Conservation (phyloP, 2,329 filamentous ascomycete species). For the Claviceps spartinae region DNA sequence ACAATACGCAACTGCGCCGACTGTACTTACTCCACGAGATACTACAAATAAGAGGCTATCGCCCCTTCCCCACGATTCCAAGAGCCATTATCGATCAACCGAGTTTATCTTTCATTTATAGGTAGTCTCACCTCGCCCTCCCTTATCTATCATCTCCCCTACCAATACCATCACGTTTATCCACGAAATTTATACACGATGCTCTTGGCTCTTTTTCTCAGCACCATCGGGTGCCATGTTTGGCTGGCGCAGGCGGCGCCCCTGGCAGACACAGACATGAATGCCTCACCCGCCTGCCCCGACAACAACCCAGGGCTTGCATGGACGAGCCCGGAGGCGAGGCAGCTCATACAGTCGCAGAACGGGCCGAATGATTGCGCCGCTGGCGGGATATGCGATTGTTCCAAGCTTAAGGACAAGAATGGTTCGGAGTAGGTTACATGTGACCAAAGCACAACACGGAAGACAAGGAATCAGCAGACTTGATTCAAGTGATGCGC, state of each 20-base stretch:
- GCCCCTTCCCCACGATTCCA: too few relatives aligned
- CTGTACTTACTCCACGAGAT: too few relatives aligned
- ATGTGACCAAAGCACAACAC: not conserved
- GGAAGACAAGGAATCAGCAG: not conserved
- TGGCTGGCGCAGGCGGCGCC: not conserved
- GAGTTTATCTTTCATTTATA: too few relatives aligned
- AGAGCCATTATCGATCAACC: too few relatives aligned
- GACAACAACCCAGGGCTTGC: too few relatives aligned
- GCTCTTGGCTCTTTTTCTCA: not conserved
- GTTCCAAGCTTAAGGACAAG: constrained; percentile 14
- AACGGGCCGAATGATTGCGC: too few relatives aligned
- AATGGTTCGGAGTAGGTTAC: constrained; percentile 16
- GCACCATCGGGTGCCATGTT: not conserved
- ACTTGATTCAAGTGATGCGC: too few relatives aligned
- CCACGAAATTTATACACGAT: not conserved
- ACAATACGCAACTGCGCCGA: too few relatives aligned
- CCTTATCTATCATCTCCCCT: too few relatives aligned
- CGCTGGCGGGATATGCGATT: constrained; percentile 12
- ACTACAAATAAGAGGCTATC: too few relatives aligned
- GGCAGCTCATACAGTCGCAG: not conserved
- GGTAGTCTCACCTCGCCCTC: too few relatives aligned
- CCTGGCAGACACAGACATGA: not conserved
- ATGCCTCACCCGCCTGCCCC: not conserved
- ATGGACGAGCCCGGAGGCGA: not conserved
- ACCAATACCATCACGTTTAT: not conserved